Evolutionary conservation across 2,329 filamentous ascomycete genomes (phyloP), one percentile per base, ranked within the genome.

Genomic region (Colletotrichum sp.): DNA sequence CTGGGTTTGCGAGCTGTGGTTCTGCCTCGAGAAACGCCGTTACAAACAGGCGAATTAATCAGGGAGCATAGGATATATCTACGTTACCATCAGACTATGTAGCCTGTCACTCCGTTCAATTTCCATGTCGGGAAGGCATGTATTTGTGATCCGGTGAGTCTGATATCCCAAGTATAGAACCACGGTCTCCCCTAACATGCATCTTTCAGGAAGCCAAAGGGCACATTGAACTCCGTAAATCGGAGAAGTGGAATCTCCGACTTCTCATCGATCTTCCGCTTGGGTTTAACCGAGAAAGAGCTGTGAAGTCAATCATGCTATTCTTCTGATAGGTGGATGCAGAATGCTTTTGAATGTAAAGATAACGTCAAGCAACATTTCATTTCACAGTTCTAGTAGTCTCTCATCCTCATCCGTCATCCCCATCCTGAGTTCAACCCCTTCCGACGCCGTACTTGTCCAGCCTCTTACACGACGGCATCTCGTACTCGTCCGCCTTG

Each of bases 401-500:
- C 5, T 43, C 39, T 43, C 39, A 43, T 43, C 39, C 39, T 43
- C 39, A 43, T 43, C 34, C 34, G 12, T 43, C 39, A 43, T 43
- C 39, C 18, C 18, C 18, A 32, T 32, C 32, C 10, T 10, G 10
- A 9, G 39, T n/a, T 18, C 18, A 75, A 69, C 55, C 77, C 69
- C 78, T 52, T 36, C 74, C 71, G 64, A 85, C 70, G n/a, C 84
- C 83, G 73, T 91, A 80, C 36, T 82, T 84, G 60, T 87, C 83
- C 76, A 93, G 82, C 77, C 89, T 85, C 76, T 87, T 84, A 80
- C 91, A 93, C 70, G 87, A 87, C 18, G 86, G 86, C 87, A 88
- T 89, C 76, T 87, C 85, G 76, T 86, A 89, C 22, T 84, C 84
- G 39, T 88, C 85, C 34, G 96, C 96, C 74, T 91, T 85, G 76